Conservation (phyloP, 371 early-diverging fungal species). For the Rhizopus sp. region DNA sequence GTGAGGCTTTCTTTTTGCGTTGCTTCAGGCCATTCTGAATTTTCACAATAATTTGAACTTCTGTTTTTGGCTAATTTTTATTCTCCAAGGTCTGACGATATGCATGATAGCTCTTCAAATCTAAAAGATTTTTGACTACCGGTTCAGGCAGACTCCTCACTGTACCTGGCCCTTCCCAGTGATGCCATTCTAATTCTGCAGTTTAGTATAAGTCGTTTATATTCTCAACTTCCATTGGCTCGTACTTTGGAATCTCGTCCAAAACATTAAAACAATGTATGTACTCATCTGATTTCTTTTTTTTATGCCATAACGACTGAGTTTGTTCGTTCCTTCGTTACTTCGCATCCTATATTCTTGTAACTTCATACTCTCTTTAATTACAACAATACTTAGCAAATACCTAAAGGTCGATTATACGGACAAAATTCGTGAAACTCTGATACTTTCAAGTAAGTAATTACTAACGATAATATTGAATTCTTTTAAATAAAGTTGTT, state of each 20-base stretch:
- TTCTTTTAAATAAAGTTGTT: too few species aligned
- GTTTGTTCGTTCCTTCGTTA: too few species aligned
- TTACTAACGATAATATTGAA: too few species aligned
- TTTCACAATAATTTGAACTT: conserved; percentile 1
- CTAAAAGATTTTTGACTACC: conserved; percentile 13
- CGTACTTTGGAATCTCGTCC: conserved; percentile 12
- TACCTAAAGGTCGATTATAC: too few species aligned
- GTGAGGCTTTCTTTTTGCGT: neutral
- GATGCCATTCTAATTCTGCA: conserved; percentile 13
- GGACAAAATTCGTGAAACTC: too few species aligned
- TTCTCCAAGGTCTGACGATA: conserved; percentile 5
- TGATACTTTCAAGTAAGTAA: neutral
- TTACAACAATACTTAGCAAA: too few species aligned
- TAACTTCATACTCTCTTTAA: too few species aligned
- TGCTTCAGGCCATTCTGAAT: conserved; percentile 3
- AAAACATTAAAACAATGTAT: conserved; percentile 24
- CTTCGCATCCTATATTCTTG: too few species aligned
- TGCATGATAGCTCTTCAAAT: conserved; percentile 8
- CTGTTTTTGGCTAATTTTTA: conserved; percentile 5
- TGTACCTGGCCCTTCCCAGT: conserved; percentile 12
- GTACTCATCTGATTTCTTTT: conserved; percentile 17
- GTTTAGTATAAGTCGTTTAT: conserved; percentile 9
- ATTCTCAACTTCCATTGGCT: conserved; percentile 11
- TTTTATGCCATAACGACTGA: too few species aligned
- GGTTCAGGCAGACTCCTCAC: conserved; percentile 3